Base-by-base conservation (phyloP, 2,329 filamentous ascomycete genomes). In the Macrophomina pseudophaseolina region DNA sequence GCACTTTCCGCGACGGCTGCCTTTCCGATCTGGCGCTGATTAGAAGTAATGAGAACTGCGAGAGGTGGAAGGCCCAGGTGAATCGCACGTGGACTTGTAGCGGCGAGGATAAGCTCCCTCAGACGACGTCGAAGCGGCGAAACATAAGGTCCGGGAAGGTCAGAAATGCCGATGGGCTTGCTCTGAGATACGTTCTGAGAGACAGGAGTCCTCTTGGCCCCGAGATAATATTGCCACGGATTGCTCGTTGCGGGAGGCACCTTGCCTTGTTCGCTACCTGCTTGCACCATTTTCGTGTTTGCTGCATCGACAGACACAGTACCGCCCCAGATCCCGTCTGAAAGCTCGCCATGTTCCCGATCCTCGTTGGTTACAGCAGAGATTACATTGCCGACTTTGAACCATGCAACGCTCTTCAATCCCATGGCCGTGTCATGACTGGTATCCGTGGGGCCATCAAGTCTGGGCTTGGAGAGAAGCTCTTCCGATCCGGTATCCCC, bases 11-110 rank as follows among this genome's bases (percentile, higher is more conserved):
- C 92, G 28, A 93, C 81, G 2, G 90, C 91, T n/a, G 91, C 85
- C 77, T 99, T 99, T 59, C 95, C 95, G 71, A 98, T 97, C 68
- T 92, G 92, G 52, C 95, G 88, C 78, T 99, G 95, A 2, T 93
- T 96, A 1, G 95, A 98, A 1, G 92, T 91, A 6, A 99, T 82
- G 3, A 99, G 84, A 42, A 99, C 90, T 1, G 94, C 93, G 16
- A 97, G 85, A 0, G 95, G 92, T 2, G 94, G 93, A 80, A 98
- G 90, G 51, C 91, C 90, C 2, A 98, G 83, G 73, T 94, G 91
- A 52, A 97, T 89, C 1, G 95, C 94, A 66, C 93, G 87, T 66
- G 91, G 88, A 73, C 93, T 97, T 1, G 93, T 97, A 1, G 94
- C 92, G 2, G 94, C 94, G 9, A 92, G 89, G 70, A 98, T 89